phyloP scores from a whole-genome alignment of 2,329 filamentous ascomycete species.

The Pestalotiopsis sp. region DNA sequence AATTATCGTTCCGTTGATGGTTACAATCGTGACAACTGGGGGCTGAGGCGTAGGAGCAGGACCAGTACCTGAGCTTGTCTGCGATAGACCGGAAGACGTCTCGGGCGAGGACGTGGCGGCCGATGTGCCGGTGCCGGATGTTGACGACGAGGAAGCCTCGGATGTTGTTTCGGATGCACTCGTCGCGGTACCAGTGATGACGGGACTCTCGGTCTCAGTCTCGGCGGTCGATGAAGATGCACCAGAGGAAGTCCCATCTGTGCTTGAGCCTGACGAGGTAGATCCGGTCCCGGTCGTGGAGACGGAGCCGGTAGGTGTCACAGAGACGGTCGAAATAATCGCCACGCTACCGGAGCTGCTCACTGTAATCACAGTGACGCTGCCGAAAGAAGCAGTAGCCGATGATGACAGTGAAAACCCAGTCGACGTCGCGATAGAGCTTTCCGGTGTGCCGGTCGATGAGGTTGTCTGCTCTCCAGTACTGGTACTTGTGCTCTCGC shows the following conservation, averaged over 20 bases:
- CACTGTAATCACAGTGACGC: no score
- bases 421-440: background rate
- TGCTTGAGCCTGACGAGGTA: constrained; percentile 1
- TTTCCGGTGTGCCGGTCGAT: background rate
- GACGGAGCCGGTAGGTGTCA: background rate
- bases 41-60: background rate
- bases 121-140: background rate
- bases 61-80: background rate
- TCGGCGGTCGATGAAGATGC: background rate
- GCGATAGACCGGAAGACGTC: background rate
- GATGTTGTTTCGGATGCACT: background rate
- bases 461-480: background rate
- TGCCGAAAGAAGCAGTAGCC: no score
- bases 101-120: background rate
- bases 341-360: no score
- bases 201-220: background rate
- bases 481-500: background rate
- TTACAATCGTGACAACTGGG: background rate
- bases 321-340: background rate
- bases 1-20: constrained; percentile 6
- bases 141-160: background rate
- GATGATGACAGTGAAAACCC: no score
- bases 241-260: background rate
- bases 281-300: background rate
- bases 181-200: background rate